Percentiles rank a stretch among this genome's conserved stretches.
These are phyloP conservation scores for Ophiostoma quercus DNA, from an alignment of 2,329 filamentous ascomycete genomes.

Conservation along the genomic window DNA sequence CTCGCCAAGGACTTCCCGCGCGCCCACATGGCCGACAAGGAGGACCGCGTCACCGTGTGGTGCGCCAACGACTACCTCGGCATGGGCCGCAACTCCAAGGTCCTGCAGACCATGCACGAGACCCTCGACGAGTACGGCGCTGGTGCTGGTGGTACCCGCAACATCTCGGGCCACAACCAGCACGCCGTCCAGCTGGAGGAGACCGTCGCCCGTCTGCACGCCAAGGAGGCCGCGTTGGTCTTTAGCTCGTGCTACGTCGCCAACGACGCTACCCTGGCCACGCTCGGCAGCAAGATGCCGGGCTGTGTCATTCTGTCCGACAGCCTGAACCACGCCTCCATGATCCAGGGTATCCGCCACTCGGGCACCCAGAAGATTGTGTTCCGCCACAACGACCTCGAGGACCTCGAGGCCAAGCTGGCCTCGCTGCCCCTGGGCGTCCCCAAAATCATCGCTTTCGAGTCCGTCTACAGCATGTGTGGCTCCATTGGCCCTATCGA, in stretches of 20 bases:
- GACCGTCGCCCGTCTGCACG: constrained; percentile 79
- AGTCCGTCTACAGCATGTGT: constrained; percentile 99
- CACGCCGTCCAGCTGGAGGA: constrained; percentile 82
- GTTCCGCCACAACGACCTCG: constrained; percentile 97
- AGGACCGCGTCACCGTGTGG: constrained; percentile 93
- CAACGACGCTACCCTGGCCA: constrained; percentile 94
- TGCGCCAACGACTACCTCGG: constrained; percentile 98
- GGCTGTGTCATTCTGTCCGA: constrained; percentile 98
- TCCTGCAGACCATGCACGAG: constrained; percentile 87
- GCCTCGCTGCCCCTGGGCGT: constrained; percentile 76
- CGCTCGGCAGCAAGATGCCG: constrained; percentile 91
- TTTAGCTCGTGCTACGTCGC: constrained; percentile 98
- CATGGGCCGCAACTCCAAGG: constrained; percentile 87
- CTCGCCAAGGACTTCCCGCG: constrained; percentile 93
- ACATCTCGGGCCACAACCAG: constrained; percentile 96
- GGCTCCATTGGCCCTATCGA: constrained; percentile 94
- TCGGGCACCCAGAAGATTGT: constrained; percentile 96
- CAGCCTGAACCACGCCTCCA: constrained; percentile 94
- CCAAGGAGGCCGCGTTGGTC: constrained; percentile 86
- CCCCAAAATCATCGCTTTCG: constrained; percentile 97
- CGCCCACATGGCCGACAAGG: constrained; percentile 78
- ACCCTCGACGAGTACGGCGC: constrained; percentile 92
- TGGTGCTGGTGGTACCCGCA: constrained; percentile 89
- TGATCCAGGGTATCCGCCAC: constrained; percentile 98
- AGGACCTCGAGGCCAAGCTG: constrained; percentile 85